phyloP scores from a whole-genome alignment of 2,329 filamentous ascomycete species.

The Pezicula neosporulosa region DNA sequence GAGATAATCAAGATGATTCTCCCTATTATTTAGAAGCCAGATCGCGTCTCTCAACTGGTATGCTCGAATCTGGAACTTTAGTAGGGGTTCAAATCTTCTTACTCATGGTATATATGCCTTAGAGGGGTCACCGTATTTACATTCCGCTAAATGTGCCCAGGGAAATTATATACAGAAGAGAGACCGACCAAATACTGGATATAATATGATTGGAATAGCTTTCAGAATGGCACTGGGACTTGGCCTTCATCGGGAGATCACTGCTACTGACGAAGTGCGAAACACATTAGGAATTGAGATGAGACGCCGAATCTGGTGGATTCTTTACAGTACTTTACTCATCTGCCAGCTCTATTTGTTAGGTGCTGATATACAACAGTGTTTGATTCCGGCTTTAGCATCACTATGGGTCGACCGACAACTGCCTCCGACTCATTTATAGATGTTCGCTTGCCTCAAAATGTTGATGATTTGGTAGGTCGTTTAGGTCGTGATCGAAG shows the following conservation, averaged over 20 bases:
- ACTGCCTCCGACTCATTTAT: constrained; percentile 36
- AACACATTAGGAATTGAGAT: constrained; percentile 33
- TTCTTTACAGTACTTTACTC: constrained; percentile 28
- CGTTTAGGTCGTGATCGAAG: not conserved
- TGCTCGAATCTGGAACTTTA: constrained; percentile 13
- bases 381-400: constrained; percentile 42
- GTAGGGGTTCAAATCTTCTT: constrained; percentile 13
- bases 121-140: not conserved
- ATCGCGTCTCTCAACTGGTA: constrained; percentile 9
- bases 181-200: constrained; percentile 47
- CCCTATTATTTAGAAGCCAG: constrained; percentile 13
- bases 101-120: constrained; percentile 6
- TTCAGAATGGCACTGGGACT: constrained; percentile 46
- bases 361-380: constrained; percentile 8
- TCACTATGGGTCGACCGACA: constrained; percentile 40
- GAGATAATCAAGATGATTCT: constrained; percentile 12
- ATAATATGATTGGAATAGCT: constrained; percentile 48
- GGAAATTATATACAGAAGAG: constrained; percentile 33
- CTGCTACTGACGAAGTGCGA: constrained; percentile 30
- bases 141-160: not conserved
- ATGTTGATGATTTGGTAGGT: constrained; percentile 39
- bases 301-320: constrained; percentile 39
- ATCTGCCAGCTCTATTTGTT: no score
- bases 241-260: constrained; percentile 43
- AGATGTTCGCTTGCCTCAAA: constrained; percentile 38